These are phyloP conservation scores for Jamesozyma jinghongensis DNA, from an alignment of 805 yeast genomes.

Conservation along the genomic window DNA sequence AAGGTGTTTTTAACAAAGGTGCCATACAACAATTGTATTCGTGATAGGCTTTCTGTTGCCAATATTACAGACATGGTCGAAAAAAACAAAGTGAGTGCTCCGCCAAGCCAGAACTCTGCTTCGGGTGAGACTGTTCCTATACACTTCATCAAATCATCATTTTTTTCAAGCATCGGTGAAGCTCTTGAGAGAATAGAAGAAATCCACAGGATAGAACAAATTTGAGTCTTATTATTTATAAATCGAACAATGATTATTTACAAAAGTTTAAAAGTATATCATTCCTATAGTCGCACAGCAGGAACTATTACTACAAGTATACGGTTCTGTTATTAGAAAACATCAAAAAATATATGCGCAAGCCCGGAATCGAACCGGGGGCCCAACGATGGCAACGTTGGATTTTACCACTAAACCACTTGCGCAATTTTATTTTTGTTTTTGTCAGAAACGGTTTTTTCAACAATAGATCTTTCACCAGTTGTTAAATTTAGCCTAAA, in stretches of 20 bases:
- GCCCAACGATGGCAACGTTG: constrained; percentile 1
- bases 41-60: constrained; percentile 42
- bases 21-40: constrained; percentile 38
- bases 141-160: constrained; percentile 4
- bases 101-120: not conserved
- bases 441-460: too few species aligned
- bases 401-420: constrained; percentile 1
- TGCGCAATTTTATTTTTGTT: not conserved
- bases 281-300: not conserved
- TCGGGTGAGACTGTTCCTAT: not conserved
- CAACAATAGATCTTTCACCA: too few species aligned
- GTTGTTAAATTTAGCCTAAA: too few species aligned
- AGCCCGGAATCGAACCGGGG: constrained; percentile 1
- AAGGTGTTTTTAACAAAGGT: constrained; percentile 54
- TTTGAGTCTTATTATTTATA: not conserved
- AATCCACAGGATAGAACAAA: not conserved
- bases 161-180: constrained; percentile 13
- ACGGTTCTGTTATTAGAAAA: not conserved
- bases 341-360: not conserved
- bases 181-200: constrained; percentile 8
- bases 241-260: not conserved
- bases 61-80: constrained; percentile 36
- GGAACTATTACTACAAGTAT: not conserved
- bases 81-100: not conserved
- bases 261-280: not conserved